phyloP scores from a whole-genome alignment of 192 early-diverging fungal species.

The Backusella liffmaniae region DNA sequence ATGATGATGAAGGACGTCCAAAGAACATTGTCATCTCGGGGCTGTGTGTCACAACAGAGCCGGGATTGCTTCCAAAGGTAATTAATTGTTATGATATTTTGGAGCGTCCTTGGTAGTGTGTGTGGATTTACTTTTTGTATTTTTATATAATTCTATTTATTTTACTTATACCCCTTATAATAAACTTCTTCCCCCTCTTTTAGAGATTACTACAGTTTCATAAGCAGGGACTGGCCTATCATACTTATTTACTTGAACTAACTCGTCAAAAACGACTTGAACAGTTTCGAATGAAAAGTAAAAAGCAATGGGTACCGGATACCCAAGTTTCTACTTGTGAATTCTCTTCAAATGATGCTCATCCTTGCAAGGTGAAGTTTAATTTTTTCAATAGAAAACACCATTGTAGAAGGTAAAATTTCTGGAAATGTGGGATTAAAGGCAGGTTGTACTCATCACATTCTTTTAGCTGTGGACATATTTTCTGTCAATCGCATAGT shows the following conservation, averaged over 20 bases:
- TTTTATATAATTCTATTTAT: neutral
- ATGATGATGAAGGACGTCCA: neutral
- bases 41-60: slow-evolving; percentile 12
- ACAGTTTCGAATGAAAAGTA: neutral
- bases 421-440: neutral
- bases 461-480: slow-evolving; percentile 17
- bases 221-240: neutral
- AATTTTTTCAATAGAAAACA: neutral
- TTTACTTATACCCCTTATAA: neutral
- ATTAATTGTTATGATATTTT: slow-evolving; percentile 7
- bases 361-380: neutral
- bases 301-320: neutral
- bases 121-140: too few relatives aligned
- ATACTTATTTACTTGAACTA: slow-evolving; percentile 4
- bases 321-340: neutral
- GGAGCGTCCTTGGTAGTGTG: slow-evolving; percentile 9
- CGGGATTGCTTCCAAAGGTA: slow-evolving; percentile 20
- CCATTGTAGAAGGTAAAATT: slow-evolving; percentile 13
- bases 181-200: neutral
- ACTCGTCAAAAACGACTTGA: slow-evolving; percentile 5
- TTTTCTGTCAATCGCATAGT: slow-evolving; percentile 21
- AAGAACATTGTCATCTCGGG: neutral
- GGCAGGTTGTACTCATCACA: neutral
- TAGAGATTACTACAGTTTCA: slow-evolving; percentile 2
- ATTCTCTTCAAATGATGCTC: neutral